Conservation (phyloP, 371 early-diverging fungal genomes). For the Rhizopus delemar region DNA sequence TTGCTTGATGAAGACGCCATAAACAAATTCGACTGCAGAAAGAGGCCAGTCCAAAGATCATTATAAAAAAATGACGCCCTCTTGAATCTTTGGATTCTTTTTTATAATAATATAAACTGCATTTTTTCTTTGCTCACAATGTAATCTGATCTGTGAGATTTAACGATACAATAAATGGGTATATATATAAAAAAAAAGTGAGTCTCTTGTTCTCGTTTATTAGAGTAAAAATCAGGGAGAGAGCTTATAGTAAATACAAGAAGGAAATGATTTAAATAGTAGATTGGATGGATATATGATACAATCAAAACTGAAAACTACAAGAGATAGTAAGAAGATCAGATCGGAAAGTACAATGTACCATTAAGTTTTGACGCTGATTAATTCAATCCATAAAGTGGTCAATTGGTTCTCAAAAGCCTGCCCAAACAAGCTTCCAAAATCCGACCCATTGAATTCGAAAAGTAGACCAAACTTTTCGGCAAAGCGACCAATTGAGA, state of each 20-base stretch:
- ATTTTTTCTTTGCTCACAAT: conserved; percentile 21
- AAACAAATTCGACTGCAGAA: conserved; percentile 23
- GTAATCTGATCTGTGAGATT: conserved; percentile 3
- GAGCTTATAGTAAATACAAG: no score
- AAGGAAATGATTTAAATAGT: no score
- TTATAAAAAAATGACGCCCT: conserved; percentile 9
- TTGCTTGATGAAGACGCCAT: conserved; percentile 14
- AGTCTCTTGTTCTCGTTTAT: no score
- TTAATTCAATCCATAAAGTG: not conserved
- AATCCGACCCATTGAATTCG: not conserved
- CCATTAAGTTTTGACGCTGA: conserved; percentile 6
- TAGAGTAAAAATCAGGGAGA: no score
- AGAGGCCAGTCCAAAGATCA: conserved; percentile 16
- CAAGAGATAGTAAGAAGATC: no score
- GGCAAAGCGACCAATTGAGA: no score
- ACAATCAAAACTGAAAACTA: no score
- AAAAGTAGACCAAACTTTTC: no score
- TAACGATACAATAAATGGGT: not conserved
- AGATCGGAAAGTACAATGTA: no score
- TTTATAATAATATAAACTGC: conserved; percentile 17
- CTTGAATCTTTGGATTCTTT: conserved; percentile 14
- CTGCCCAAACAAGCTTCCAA: not conserved
- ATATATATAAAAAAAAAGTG: no score
- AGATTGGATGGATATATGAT: no score
- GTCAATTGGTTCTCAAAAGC: conserved; percentile 1